Percentiles rank a stretch among this genome's conserved stretches.
Evolutionary conservation across 306 rosid species (phyloP).

Genomic region (Gastrolobium villosum): DNA sequence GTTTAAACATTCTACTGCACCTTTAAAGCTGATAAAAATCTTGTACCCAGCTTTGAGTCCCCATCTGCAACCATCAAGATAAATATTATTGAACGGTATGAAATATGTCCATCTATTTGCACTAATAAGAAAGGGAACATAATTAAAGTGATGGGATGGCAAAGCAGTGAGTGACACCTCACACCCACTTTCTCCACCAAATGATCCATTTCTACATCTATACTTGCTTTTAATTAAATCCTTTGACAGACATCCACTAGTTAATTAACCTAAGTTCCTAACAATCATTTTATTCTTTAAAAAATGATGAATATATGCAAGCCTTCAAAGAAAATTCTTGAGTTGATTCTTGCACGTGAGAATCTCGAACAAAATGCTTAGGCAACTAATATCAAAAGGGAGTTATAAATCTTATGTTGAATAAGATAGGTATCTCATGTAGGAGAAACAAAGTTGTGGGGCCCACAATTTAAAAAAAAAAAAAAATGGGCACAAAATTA

Average conservation of each 20-base stretch:
- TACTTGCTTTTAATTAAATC: slow-evolving; percentile 27
- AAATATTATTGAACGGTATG: slow-evolving; percentile 11
- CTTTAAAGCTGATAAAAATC: slow-evolving; percentile 29
- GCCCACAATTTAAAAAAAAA: too few relatives aligned
- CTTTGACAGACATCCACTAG: slow-evolving; percentile 45
- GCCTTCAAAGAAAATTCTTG: slow-evolving; percentile 34
- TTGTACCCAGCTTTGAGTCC: slow-evolving; percentile 38
- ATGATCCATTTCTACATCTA: slow-evolving; percentile 8
- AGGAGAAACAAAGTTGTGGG: too few relatives aligned
- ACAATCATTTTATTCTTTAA: slow-evolving; percentile 33
- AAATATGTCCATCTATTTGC: slow-evolving; percentile 23
- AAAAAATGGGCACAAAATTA: too few relatives aligned
- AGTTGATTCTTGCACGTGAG: slow-evolving; percentile 47
- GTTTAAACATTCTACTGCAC: not conserved
- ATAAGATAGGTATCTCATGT: too few relatives aligned
- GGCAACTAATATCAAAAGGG: slow-evolving; percentile 36
- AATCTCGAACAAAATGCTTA: slow-evolving; percentile 36
- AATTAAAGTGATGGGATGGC: slow-evolving; percentile 9
- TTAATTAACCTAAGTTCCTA: slow-evolving; percentile 34
- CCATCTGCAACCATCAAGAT: not conserved
- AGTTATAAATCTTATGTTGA: too few relatives aligned
- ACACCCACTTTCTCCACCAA: slow-evolving; percentile 54
- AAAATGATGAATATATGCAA: slow-evolving; percentile 10
- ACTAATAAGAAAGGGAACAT: slow-evolving; percentile 14
- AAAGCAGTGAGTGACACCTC: slow-evolving; percentile 55